These are phyloP conservation scores for Ustilago vetiveriae DNA, from an alignment of 1,284 basidiomycete species.

Conservation along the genomic window DNA sequence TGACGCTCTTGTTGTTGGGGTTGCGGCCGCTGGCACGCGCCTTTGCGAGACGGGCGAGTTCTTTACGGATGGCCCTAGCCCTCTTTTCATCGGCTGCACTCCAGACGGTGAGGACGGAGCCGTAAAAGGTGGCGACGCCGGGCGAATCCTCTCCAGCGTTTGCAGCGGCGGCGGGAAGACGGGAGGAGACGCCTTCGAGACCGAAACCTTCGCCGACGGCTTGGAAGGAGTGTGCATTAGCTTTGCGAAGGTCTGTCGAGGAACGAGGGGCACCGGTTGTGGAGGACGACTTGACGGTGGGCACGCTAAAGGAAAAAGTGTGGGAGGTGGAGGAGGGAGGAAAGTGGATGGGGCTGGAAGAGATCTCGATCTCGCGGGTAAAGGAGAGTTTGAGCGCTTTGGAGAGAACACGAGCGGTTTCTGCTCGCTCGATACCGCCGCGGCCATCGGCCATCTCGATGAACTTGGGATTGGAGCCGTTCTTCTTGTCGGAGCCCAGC, in stretches of 20 bases:
- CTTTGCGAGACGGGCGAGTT: slow-evolving; percentile 51
- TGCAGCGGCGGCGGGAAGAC: slow-evolving; percentile 71
- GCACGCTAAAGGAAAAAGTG: slow-evolving; percentile 80
- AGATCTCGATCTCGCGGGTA: slow-evolving; percentile 88
- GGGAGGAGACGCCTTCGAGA: slow-evolving; percentile 78
- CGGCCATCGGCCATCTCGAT: slow-evolving; percentile 63
- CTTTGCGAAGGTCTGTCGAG: slow-evolving; percentile 42
- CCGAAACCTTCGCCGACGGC: slow-evolving; percentile 69
- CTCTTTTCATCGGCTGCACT: slow-evolving; percentile 57
- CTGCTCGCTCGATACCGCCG: slow-evolving; percentile 57
- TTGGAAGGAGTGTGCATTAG: slow-evolving; percentile 49
- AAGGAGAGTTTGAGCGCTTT: slow-evolving; percentile 75
- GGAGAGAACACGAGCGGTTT: slow-evolving; percentile 57
- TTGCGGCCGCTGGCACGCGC: slow-evolving; percentile 25
- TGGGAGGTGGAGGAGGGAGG: slow-evolving; percentile 80
- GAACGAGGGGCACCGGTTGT: slow-evolving; percentile 22
- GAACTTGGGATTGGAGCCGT: slow-evolving; percentile 57
- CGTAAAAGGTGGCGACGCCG: slow-evolving; percentile 56
- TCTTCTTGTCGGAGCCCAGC: slow-evolving; percentile 53
- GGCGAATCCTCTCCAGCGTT: slow-evolving; percentile 48
- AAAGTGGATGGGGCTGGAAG: slow-evolving; percentile 57
- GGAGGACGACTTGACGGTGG: slow-evolving; percentile 49
- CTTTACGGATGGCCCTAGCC: slow-evolving; percentile 54
- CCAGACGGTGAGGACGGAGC: slow-evolving; percentile 57
- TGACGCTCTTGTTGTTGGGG: slow-evolving; percentile 18